Base-by-base conservation (phyloP, 2,329 filamentous ascomycete genomes). In the Escovopsis sp. region DNA sequence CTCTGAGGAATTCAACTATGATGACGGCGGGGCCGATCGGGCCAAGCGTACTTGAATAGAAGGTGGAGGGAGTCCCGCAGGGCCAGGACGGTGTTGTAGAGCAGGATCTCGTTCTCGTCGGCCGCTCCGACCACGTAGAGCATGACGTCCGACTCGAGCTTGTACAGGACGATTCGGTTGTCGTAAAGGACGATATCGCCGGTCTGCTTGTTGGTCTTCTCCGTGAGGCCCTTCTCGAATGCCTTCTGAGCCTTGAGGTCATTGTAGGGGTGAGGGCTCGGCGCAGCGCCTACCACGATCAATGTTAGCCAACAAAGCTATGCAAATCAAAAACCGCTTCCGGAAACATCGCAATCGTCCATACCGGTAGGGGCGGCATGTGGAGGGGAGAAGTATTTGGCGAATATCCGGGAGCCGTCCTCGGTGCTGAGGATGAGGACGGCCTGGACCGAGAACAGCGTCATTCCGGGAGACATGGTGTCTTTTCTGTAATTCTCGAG, bases 151-250 rank as follows among this genome's bases (percentile, higher is more conserved):
- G 85, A 87, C 70, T 98, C 91, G 68, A 83, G 83, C 77, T 98
- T 98, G 73, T 95, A 98, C 41, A 96, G 81, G 43, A 96, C 86
- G 47, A 98, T 82, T 55, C 86, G 79, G 67, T 93, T 93, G 66
- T 98, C 91, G 67, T 95, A 96, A 43, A 98, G 77, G 53, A 98
- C 93, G 55, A 98, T 91, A 67, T 96, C 91, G 54, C 83, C 86
- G 12, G 78, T 88, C 67, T 93, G 86, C 72, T 96, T 98, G 52
- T 84, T 82, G 12, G 91, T 96, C 74, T 98, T 96, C 57, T 94
- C 82, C 46, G 95, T 68, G 34, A 98, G 75, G 6, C 88, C 91
- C 69, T 95, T 95, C 65, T 98, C 91, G 58, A 98, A 98, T 2
- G 84, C 75, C 64, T 93, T 94, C 67, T 98, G 91, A 54, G 93